Evolutionary conservation across 805 yeast genomes (phyloP), one percentile per base, ranked within the genome.

Genomic region (Teunomyces atbi): DNA sequence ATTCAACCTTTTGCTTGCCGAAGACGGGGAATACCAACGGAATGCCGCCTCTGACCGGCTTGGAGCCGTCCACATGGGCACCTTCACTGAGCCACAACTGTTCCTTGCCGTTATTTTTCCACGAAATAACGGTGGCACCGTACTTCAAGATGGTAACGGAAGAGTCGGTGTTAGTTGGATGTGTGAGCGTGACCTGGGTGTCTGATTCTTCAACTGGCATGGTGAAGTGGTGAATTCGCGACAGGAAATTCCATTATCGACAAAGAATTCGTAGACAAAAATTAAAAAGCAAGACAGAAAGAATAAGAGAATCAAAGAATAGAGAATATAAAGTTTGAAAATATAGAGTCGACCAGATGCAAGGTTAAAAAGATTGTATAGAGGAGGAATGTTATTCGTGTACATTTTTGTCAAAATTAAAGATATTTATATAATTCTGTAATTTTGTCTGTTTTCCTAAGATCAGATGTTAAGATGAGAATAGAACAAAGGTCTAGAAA

Each of bases 31-130:
- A 94, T 6, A 92, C 98, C 19, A 94, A 72, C 10, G 99, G 99
- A 44, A 94, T 88, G 43, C 99, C 99, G 53, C 99, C 99, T 64
- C 99, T 81, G 15, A 94, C 97, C 1, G 99, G 95, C 61, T 86
- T 87, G 38, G 92, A 70, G 8, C 98, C 98, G 60, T 94, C 98
- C 50, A 92, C 69, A 57, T 83, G 82, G 40, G 98, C 96, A 32
- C 79, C 92, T 8, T 72, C 64, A 6, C 85, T 79, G 26, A 85
- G 70, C 96, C 96, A 94, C 47, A 94, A 74, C 68, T 88, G 91
- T 65, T 94, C 97, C 44, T 72, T 65, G 27, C 86, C 88, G 18
- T 77, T 69, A 42, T 70, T 76, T 37, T 58, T 58, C 98, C 98
- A 94, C 1, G 96, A 87, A 28, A 79, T 65, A 3, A 91, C 83